phyloP scores from a whole-genome alignment of 2,329 filamentous ascomycete genomes.

The Aspergillus sergii region DNA sequence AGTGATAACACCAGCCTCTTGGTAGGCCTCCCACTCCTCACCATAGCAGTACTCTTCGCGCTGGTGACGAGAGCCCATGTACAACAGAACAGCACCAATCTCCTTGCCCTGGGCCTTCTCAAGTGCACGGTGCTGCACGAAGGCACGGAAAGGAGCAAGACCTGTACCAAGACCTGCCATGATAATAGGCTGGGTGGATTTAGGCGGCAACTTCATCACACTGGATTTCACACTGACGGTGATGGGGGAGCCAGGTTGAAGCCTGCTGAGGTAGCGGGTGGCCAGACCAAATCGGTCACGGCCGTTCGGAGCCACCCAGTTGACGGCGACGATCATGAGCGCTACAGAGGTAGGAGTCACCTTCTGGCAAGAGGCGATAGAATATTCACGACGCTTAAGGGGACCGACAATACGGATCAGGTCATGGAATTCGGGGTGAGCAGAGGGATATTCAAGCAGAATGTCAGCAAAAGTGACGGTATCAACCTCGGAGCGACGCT shows the following conservation, averaged over 20 bases:
- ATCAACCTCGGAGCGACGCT: slow-evolving; percentile 87
- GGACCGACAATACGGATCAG: slow-evolving; percentile 84
- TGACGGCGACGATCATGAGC: slow-evolving; percentile 95
- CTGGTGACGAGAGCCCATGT: slow-evolving; percentile 96
- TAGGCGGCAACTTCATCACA: slow-evolving; percentile 95
- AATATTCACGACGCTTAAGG: slow-evolving; percentile 96
- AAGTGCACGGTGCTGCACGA: slow-evolving; percentile 96
- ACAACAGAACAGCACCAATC: slow-evolving; percentile 89
- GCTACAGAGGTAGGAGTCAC: slow-evolving; percentile 88
- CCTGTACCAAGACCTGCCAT: slow-evolving; percentile 99
- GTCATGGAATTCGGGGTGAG: slow-evolving; percentile 84
- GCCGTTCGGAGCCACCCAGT: slow-evolving; percentile 88
- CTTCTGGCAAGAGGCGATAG: slow-evolving; percentile 96
- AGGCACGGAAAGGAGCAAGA: slow-evolving; percentile 97
- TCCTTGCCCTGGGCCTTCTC: slow-evolving; percentile 97
- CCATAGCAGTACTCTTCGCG: slow-evolving; percentile 98
- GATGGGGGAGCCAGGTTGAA: slow-evolving; percentile 74
- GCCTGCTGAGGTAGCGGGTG: slow-evolving; percentile 80
- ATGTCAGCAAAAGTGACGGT: slow-evolving; percentile 90
- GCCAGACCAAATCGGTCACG: slow-evolving; percentile 91
- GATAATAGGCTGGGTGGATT: slow-evolving; percentile 89
- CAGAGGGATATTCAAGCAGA: slow-evolving; percentile 84
- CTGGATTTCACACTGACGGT: slow-evolving; percentile 96
- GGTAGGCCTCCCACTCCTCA: slow-evolving; percentile 98
- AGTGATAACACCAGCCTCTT: slow-evolving; percentile 92